Evolutionary conservation across 768 basidiomycete genomes (phyloP), one percentile per base, ranked within the genome.

Genomic region (Boletus vinaceobasis): DNA sequence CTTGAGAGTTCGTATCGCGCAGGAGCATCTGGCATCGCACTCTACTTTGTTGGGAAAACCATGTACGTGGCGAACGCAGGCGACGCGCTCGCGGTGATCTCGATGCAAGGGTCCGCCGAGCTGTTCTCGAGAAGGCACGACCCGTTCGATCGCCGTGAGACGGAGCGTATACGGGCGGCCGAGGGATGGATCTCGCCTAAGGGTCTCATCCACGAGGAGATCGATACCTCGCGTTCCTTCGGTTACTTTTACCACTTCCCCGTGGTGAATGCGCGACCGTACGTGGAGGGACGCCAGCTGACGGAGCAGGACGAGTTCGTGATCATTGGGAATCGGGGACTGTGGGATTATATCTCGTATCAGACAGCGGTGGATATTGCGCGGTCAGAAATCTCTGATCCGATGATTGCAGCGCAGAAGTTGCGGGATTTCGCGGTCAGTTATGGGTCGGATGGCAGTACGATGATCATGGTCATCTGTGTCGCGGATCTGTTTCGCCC

Each of bases 331-430:
- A 98, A 98, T 68, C 81, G 85, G 6, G 93, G 92, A 0, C 69
- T 98, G 26, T 99, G 97, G 97, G 89, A 95, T 60, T 90, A 84
- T 60, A 89, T 98, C 59, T 87, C 90, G 5, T 92, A 90, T 66
- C 93, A 98, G 70, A 96, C 91, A 0, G 96, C 97, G 1, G 93
- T 98, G 52, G 96, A 98, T 69, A 94, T 98, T 57, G 95, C 93
- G 1, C 81, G 90, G 37, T 81, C 82, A 7, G 88, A 88, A 63
- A 65, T 66, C 14, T 71, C 74, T 17, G 85, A 89, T 61, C 87
- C 87, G 0, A 88, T 88, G 86, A 85, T 93, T 65, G 97, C 97
- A 5, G 93, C 97, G 0, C 95, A 98, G 75, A 98, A 97, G 74
- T 73, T 99, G 39, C 83, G 97, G 45, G 97, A 99, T 69, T 90